Evolutionary conservation across 805 yeast species (phyloP), one percentile per base, ranked within the genome.

Genomic region (Starmerella bombicola): DNA sequence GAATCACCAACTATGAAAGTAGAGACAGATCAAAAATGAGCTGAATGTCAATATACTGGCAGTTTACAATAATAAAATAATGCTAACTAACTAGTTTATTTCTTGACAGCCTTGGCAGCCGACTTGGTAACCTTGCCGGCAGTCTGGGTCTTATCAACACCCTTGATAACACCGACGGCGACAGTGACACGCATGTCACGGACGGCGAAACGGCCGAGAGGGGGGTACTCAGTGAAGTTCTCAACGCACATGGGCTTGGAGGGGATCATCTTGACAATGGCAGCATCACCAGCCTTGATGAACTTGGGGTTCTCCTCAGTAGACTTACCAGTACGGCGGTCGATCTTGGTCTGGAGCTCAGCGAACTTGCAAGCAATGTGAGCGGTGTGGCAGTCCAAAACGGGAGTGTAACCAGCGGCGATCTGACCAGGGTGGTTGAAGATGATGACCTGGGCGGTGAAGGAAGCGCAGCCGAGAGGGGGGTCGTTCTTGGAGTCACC

Each of bases 121-220:
- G 94, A 83, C 84, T 83, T 83, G 85, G 94, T 82, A 62, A 82
- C 91, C 85, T 83, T 82, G 71, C 84, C 86, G 63, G 84, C 82
- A 63, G 69, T 71, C 25, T 19, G 79, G 56, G 81, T 64, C 80
- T 84, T 84, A 63, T 74, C 93, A 60, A 84, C 94, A 54, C 84
- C 69, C 79, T 88, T 88, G 81, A 88, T 81, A 66, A 86, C 95
- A 82, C 96, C 96, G 67, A 86, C 96, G 67, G 96, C 96, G 63
- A 86, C 96, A 61, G 96, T 86, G 74, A 85, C 95, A 81, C 96
- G 82, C 96, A 85, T 85, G 74, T 85, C 96, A 81, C 96, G 86
- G 77, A 85, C 95, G 67, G 88, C 88, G 71, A 88, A 74, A 79
- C 97, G 85, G 71, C 95, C 91, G 68, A 88, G 70, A 71, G 93